phyloP scores from a whole-genome alignment of 2,329 filamentous ascomycete genomes.

The Coniochaeta sp. region DNA sequence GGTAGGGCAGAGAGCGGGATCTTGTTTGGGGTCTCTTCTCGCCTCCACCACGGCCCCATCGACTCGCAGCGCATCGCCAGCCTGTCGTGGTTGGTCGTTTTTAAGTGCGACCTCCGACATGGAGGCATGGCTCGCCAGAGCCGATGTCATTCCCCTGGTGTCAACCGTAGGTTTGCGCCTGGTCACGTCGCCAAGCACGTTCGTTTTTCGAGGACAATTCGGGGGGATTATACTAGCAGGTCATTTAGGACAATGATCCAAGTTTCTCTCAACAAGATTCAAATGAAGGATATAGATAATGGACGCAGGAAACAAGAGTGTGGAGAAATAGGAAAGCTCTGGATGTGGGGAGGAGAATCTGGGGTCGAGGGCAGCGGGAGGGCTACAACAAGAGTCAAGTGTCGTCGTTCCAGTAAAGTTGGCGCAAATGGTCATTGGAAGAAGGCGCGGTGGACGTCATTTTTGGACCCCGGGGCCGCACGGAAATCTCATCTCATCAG shows the following conservation, averaged over 20 bases:
- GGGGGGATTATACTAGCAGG: neutral
- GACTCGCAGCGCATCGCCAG: slow-evolving; percentile 17
- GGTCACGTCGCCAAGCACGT: neutral
- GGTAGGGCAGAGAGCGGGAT: slow-evolving; percentile 37
- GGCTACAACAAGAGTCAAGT: neutral
- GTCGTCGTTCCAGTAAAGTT: neutral
- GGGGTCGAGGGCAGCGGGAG: no score
- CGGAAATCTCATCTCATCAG: neutral
- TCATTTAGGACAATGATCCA: neutral
- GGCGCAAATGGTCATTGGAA: neutral
- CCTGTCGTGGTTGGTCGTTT: slow-evolving; percentile 26
- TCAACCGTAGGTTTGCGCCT: slow-evolving; percentile 6
- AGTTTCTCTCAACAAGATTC: neutral
- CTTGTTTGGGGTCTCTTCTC: slow-evolving; percentile 13
- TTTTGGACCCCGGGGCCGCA: neutral
- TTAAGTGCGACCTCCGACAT: slow-evolving; percentile 42
- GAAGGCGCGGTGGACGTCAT: neutral
- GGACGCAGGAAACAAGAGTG: neutral
- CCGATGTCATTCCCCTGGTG: slow-evolving; percentile 43
- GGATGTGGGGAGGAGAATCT: neutral
- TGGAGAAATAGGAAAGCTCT: neutral
- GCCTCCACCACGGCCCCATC: slow-evolving; percentile 12
- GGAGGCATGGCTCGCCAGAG: slow-evolving; percentile 49
- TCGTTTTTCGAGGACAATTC: neutral
- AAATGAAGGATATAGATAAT: neutral